A percentile compares a stretch with the other conserved stretches of the same genome.
Evolutionary conservation across 495 filamentous ascomycete genomes (phyloP).

Genomic region (Cercophora samala): DNA sequence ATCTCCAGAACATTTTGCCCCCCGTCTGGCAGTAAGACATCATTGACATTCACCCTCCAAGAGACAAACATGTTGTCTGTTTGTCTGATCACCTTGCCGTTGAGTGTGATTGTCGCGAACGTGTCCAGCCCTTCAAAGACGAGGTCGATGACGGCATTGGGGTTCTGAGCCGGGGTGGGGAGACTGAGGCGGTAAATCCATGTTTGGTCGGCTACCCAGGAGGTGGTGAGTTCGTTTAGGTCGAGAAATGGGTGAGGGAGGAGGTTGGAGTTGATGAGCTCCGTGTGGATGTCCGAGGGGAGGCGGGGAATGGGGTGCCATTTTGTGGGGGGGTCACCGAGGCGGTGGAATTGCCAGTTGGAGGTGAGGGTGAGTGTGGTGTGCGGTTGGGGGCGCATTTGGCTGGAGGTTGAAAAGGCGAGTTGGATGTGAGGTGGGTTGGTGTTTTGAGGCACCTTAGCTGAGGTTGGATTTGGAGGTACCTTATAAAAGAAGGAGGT

Average conservation of each 20-base stretch:
- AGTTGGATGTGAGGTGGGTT: background rate
- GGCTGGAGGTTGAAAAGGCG: background rate
- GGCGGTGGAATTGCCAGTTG: constrained; percentile 25
- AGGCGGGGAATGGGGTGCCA: constrained; percentile 26
- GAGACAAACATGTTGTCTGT: constrained; percentile 65
- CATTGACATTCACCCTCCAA: constrained; percentile 44
- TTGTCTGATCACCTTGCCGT: constrained; percentile 56
- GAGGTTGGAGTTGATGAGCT: constrained; percentile 25
- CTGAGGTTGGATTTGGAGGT: no score
- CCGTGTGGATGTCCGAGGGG: constrained; percentile 27
- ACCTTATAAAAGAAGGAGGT: no score
- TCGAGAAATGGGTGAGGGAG: constrained; percentile 63
- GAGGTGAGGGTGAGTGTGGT: constrained; percentile 8
- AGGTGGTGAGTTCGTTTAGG: constrained; percentile 63
- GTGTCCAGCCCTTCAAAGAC: constrained; percentile 74
- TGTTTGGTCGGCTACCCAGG: constrained; percentile 68
- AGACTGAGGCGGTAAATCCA: constrained; percentile 54
- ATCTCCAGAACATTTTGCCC: constrained; percentile 37
- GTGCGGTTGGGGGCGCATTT: background rate
- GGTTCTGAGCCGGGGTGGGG: constrained; percentile 33
- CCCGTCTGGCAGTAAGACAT: constrained; percentile 17
- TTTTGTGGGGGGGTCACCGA: constrained; percentile 1
- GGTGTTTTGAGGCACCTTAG: background rate
- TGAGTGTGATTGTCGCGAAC: constrained; percentile 63
- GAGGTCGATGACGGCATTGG: constrained; percentile 43